Conservation (phyloP, 2,329 filamentous ascomycete genomes). For the Pseudopithomyces chartarum region DNA sequence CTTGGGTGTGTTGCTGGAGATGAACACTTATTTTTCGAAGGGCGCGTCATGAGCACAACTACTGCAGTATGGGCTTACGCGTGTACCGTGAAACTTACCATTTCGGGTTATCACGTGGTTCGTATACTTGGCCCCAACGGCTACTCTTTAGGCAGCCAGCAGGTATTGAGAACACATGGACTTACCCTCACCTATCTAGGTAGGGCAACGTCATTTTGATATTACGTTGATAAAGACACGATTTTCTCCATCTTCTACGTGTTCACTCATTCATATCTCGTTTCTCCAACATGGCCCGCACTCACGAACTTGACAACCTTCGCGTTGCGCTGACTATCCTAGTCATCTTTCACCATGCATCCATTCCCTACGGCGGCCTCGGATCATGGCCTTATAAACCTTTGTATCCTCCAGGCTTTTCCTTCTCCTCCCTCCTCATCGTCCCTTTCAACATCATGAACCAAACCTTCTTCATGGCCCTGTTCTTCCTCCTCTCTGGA, state of each 20-base stretch:
- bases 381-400: constrained; percentile 20
- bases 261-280: background rate
- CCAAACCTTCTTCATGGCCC: constrained; percentile 28
- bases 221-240: too few relatives aligned
- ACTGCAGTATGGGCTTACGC: background rate
- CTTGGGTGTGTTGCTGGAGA: constrained; percentile 71
- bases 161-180: background rate
- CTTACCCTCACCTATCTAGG: background rate
- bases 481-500: constrained; percentile 26
- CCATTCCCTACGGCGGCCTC: constrained; percentile 23
- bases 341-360: constrained; percentile 24
- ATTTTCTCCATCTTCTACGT: too few relatives aligned
- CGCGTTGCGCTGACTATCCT: constrained; percentile 26
- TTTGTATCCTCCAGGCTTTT: constrained; percentile 2
- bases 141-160: background rate
- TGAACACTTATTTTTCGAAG: constrained; percentile 66
- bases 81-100: background rate
- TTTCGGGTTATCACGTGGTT: background rate
- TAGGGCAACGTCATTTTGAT: too few relatives aligned
- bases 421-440: constrained; percentile 10
- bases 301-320: constrained; percentile 24
- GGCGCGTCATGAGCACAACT: background rate
- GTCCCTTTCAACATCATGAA: constrained; percentile 21
- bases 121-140: background rate
- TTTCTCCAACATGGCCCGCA: constrained; percentile 4